Evolutionary conservation across 352 stramenopile genomes (phyloP).

Genomic region (Pythium oligandrum): DNA sequence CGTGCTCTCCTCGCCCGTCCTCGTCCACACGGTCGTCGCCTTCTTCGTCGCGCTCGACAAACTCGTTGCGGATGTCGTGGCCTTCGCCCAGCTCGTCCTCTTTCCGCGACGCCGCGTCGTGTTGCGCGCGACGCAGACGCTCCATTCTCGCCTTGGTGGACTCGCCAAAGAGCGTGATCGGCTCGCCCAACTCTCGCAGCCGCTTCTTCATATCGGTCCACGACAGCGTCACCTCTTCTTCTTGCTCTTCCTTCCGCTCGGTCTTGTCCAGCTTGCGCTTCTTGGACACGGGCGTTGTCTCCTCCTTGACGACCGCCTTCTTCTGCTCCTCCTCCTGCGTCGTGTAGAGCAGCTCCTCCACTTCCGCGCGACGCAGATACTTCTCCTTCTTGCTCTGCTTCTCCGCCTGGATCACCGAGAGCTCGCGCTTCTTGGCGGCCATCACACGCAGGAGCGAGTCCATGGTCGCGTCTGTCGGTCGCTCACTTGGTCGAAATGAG

Average conservation of each 20-base stretch:
- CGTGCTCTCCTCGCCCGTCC: conserved; percentile 7
- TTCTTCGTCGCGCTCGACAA: conserved; percentile 47
- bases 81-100: conserved; percentile 70
- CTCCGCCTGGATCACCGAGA: conserved; percentile 43
- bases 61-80: conserved; percentile 77
- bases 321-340: conserved; percentile 22
- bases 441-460: conserved; percentile 70
- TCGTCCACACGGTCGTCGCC: conserved; percentile 38
- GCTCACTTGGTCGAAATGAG: not conserved
- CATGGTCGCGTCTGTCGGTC: conserved; percentile 28
- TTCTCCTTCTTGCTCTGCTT: conserved; percentile 63
- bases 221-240: conserved; percentile 34
- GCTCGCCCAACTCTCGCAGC: conserved; percentile 74
- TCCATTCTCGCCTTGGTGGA: conserved; percentile 45
- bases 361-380: conserved; percentile 71
- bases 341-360: conserved; percentile 49
- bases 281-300: not conserved
- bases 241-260: conserved; percentile 6
- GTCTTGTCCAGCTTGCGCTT: conserved; percentile 31
- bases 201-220: conserved; percentile 76
- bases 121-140: conserved; percentile 63
- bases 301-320: not conserved
- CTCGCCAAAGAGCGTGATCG: conserved; percentile 89
- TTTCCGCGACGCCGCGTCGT: conserved; percentile 51
- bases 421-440: conserved; percentile 78